Evolutionary conservation across 2,329 filamentous ascomycete species (phyloP).

Genomic region (Colletotrichum agaves): DNA sequence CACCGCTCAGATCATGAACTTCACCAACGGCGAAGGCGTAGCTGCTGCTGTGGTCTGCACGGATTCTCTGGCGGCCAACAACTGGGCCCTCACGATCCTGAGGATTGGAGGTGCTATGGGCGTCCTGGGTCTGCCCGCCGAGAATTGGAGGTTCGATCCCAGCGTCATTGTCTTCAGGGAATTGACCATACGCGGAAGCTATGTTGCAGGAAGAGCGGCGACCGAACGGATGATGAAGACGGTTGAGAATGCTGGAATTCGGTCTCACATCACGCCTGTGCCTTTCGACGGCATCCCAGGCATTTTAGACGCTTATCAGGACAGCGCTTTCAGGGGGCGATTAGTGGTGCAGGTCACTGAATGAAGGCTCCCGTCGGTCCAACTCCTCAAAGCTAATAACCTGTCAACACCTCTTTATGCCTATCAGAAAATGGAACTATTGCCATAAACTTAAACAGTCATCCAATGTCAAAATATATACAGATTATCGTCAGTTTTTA

Average conservation of each 20-base stretch:
- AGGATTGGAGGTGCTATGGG: slow-evolving; percentile 45
- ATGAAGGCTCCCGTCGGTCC: not conserved
- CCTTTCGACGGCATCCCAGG: slow-evolving; percentile 42
- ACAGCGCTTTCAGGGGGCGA: slow-evolving; percentile 44
- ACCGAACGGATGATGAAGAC: slow-evolving; percentile 46
- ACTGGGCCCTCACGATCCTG: slow-evolving; percentile 44
- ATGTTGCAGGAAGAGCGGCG: slow-evolving; percentile 44
- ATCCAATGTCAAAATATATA: too few relatives aligned
- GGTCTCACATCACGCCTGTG: slow-evolving; percentile 44
- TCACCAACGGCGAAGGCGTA: slow-evolving; percentile 46
- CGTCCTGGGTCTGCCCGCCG: slow-evolving; percentile 45
- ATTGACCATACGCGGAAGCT: slow-evolving; percentile 46
- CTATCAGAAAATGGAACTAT: too few relatives aligned
- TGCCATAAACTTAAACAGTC: too few relatives aligned
- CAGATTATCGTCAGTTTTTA: too few relatives aligned
- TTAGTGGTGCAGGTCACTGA: slow-evolving; percentile 43
- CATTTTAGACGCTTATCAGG: slow-evolving; percentile 44
- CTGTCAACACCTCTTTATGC: too few relatives aligned
- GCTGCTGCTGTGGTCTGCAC: slow-evolving; percentile 47
- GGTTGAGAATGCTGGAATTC: slow-evolving; percentile 42
- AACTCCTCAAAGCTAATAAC: too few relatives aligned
- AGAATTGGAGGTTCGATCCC: slow-evolving; percentile 47
- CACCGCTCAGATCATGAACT: slow-evolving; percentile 40
- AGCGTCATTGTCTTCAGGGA: slow-evolving; percentile 45
- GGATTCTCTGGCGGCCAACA: slow-evolving; percentile 45